Conservation (phyloP, 2,329 filamentous ascomycete species). For the Phaeosphaeria sp. region DNA sequence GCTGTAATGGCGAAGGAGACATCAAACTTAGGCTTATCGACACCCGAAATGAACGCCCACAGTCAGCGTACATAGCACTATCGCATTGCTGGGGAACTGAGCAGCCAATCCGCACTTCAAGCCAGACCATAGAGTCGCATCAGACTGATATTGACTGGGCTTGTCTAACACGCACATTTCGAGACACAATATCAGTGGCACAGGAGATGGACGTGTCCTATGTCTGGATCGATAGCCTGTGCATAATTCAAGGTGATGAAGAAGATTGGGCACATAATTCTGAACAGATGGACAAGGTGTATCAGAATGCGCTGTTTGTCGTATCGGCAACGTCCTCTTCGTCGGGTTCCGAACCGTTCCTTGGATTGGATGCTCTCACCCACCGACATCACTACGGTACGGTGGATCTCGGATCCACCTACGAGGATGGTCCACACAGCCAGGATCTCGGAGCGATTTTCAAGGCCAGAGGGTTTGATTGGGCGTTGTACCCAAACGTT, state of each 20-base stretch:
- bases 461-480: background rate
- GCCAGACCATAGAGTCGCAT: background rate
- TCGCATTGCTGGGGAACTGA: background rate
- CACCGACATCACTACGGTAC: background rate
- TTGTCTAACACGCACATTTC: background rate
- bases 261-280: background rate
- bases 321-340: background rate
- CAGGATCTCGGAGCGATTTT: background rate
- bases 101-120: background rate
- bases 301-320: background rate
- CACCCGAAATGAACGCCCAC: background rate
- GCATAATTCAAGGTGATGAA: background rate
- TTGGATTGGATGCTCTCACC: background rate
- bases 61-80: background rate
- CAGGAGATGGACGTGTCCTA: background rate
- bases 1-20: background rate
- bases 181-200: background rate
- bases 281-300: background rate
- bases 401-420: background rate
- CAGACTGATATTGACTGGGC: background rate
- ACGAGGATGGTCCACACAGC: background rate
- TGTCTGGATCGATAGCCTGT: background rate
- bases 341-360: background rate
- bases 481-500: background rate
- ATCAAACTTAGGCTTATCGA: background rate